These are phyloP conservation scores for Piedraia hortae DNA, from an alignment of 2,329 filamentous ascomycete genomes.

Conservation along the genomic window DNA sequence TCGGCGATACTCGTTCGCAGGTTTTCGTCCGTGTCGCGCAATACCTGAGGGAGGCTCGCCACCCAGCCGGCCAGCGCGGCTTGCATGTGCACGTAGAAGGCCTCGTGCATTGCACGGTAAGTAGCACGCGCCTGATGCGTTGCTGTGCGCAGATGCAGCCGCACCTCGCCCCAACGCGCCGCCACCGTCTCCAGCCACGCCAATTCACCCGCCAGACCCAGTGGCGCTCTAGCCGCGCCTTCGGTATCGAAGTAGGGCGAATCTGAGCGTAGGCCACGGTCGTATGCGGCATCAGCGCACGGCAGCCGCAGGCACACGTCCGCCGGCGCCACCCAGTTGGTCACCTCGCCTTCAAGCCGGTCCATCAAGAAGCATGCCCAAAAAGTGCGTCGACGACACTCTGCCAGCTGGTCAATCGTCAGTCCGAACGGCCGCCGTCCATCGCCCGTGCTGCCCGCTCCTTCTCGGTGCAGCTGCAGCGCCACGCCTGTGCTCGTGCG, in stretches of 20 bases:
- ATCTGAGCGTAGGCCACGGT: constrained; percentile 28
- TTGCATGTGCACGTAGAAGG: constrained; percentile 25
- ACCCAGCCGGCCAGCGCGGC: constrained; percentile 31
- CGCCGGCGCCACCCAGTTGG: constrained; percentile 30
- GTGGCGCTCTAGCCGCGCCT: constrained; percentile 10
- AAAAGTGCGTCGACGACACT: constrained; percentile 42
- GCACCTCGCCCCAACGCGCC: constrained; percentile 37
- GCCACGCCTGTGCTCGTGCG: constrained; percentile 31
- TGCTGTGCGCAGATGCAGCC: constrained; percentile 29
- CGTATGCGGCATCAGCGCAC: constrained; percentile 31
- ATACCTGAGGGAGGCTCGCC: constrained; percentile 24
- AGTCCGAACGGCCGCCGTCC: constrained; percentile 5
- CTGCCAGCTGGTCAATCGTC: constrained; percentile 21
- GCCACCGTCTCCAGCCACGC: constrained; percentile 34
- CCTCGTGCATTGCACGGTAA: constrained; percentile 21
- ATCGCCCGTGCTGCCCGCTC: too few relatives aligned
- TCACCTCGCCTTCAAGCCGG: constrained; percentile 26
- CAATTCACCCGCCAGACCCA: constrained; percentile 23
- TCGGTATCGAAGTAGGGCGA: constrained; percentile 27
- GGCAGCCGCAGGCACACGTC: constrained; percentile 42
- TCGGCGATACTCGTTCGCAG: constrained; percentile 26
- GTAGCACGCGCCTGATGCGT: constrained; percentile 17
- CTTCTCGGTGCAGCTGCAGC: constrained; percentile 30
- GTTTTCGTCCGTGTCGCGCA: constrained; percentile 29
- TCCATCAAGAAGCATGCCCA: constrained; percentile 47